phyloP scores from a whole-genome alignment of 176 grass and related monocot genomes.

The Alloteropsis semialata region DNA sequence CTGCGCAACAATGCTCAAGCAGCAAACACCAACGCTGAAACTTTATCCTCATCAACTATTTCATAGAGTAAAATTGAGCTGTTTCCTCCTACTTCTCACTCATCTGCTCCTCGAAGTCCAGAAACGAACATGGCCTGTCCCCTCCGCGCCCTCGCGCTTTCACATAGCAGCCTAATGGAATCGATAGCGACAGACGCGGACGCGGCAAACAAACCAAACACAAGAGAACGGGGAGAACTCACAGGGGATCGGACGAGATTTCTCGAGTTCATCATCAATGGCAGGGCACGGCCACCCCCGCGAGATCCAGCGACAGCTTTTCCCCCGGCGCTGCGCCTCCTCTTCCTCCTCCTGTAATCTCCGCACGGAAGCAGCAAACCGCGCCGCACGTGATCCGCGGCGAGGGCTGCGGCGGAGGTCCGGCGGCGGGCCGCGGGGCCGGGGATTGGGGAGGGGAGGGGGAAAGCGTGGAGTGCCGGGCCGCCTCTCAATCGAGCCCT shows the following conservation, averaged over 20 bases:
- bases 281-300: background rate
- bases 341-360: background rate
- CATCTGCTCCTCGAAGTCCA: background rate
- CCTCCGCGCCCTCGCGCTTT: background rate
- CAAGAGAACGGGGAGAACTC: background rate
- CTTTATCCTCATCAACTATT: background rate
- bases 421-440: background rate
- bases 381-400: background rate
- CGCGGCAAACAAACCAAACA: background rate
- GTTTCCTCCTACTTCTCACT: background rate
- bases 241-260: slow-evolving; percentile 33
- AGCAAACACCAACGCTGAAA: background rate
- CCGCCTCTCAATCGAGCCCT: background rate
- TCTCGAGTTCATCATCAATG: slow-evolving; percentile 39
- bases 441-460: background rate
- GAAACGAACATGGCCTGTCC: background rate
- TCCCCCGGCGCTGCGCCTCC: background rate
- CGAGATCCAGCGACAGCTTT: background rate
- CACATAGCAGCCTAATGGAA: background rate
- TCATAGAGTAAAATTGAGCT: background rate
- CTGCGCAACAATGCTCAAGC: background rate
- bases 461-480: background rate
- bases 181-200: background rate
- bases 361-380: background rate
- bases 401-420: background rate